phyloP scores from a whole-genome alignment of 2,329 filamentous ascomycete species.

The Aspergillus luchuensis region DNA sequence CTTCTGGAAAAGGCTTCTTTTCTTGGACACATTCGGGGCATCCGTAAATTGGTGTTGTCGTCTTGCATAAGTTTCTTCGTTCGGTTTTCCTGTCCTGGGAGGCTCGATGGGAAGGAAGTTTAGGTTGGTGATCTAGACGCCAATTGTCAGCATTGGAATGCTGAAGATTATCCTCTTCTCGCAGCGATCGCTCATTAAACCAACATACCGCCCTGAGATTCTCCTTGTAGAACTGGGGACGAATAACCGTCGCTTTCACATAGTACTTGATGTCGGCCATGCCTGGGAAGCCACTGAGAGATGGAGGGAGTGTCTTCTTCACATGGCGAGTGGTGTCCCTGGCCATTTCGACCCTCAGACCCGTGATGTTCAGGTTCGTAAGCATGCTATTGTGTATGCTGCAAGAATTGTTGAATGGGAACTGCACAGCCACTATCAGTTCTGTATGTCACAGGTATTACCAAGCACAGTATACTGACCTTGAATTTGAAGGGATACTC shows the following conservation, averaged over 20 bases:
- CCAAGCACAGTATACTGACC: conserved; percentile 28
- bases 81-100: conserved; percentile 66
- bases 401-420: conserved; percentile 55
- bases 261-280: conserved; percentile 92
- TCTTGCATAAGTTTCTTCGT: conserved; percentile 81
- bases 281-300: conserved; percentile 80
- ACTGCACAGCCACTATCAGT: conserved; percentile 28
- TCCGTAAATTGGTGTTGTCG: conserved; percentile 64
- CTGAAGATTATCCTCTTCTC: background rate
- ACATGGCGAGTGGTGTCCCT: conserved; percentile 63
- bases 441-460: background rate
- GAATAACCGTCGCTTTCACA: conserved; percentile 89
- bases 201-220: conserved; percentile 66
- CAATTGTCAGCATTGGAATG: background rate
- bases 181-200: background rate
- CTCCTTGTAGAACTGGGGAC: conserved; percentile 87
- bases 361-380: conserved; percentile 49
- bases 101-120: conserved; percentile 93
- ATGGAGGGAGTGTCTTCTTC: conserved; percentile 84
- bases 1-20: conserved; percentile 62
- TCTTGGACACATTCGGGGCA: conserved; percentile 47
- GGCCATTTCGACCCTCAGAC: conserved; percentile 49
- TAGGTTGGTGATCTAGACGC: conserved; percentile 57
- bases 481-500: conserved; percentile 55
- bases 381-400: conserved; percentile 47